Conservation (phyloP, 192 early-diverging fungal species). For the Gamsiella multidivaricata region DNA sequence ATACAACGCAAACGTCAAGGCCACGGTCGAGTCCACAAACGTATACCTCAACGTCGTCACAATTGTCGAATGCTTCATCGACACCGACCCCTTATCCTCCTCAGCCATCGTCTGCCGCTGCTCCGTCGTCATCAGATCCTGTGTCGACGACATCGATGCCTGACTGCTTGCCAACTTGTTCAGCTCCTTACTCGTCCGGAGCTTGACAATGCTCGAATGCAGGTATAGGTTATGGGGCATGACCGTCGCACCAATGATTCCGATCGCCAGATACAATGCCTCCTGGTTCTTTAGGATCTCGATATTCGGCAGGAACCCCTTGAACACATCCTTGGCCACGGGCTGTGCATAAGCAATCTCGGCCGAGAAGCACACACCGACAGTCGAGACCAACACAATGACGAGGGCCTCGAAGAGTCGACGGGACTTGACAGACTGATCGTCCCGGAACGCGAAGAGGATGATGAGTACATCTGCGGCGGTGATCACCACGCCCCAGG, state of each 20-base stretch:
- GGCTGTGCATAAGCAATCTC: constrained; percentile 71
- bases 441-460: constrained; percentile 68
- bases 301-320: constrained; percentile 70
- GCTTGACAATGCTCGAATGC: constrained; percentile 80
- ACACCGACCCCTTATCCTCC: constrained; percentile 28
- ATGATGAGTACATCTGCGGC: constrained; percentile 78
- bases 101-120: constrained; percentile 18
- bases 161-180: constrained; percentile 27
- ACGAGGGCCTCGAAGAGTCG: constrained; percentile 76
- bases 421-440: constrained; percentile 59
- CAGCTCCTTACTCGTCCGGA: constrained; percentile 55
- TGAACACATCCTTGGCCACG: constrained; percentile 66
- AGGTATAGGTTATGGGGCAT: constrained; percentile 92
- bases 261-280: constrained; percentile 76
- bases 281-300: constrained; percentile 68
- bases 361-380: constrained; percentile 74
- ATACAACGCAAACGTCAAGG: constrained; percentile 76
- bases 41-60: constrained; percentile 63
- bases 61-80: constrained; percentile 54
- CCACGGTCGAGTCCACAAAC: constrained; percentile 72
- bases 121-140: constrained; percentile 27
- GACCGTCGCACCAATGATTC: constrained; percentile 88
- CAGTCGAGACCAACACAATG: constrained; percentile 70
- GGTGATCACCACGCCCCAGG: constrained; percentile 81
- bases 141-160: constrained; percentile 32